Evolutionary conservation across 2,329 filamentous ascomycete species (phyloP), one percentile per base, ranked within the genome.

Genomic region (Amylocarpus encephaloides): DNA sequence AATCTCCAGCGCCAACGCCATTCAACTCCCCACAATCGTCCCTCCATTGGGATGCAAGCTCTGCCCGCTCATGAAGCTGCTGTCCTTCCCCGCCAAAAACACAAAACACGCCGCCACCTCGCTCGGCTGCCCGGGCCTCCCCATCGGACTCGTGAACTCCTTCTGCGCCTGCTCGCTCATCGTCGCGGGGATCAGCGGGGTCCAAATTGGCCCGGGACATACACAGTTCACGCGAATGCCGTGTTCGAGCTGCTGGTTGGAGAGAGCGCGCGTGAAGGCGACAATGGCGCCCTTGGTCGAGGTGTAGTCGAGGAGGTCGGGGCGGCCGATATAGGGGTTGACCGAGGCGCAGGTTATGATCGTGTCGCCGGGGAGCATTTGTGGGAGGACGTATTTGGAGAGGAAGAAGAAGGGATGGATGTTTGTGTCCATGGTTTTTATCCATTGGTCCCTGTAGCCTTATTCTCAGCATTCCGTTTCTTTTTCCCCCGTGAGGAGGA

Each of bases 261-360:
- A 84, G 19, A 93, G 71, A 0, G 78, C 86, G 33, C 87, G 82
- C 0, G 87, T 92, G 69, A 93, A 93, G 2, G 87, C 78, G 3
- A 92, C 70, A 57, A 93, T 85, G 48, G 86, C 87, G 33, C 86
- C 87, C 66, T 88, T 88, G 22, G 84, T 88, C 1, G 83, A 82
- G 0, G 86, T 90, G 71, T 93, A 92, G 68, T 93, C 87, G 43
- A 93, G 78, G 1, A 92, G 76, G 61, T 92, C 87, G 0, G 84
- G 83, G 1, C 86, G 84, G 35, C 88, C 88, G 51, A 90, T 79
- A 69, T 92, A 93, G 22, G 83, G 86, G 66, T 92, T 92, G 65
- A 93, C 83, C 30, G 85, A 90, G 40, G 86, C 83, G 65, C 88
- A 90, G 72, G 92, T 93, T 76, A 94, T 89, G 66, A 94, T 89